These are phyloP conservation scores for Coemansia sp. DNA, from an alignment of 192 early-diverging fungal genomes.

Conservation along the genomic window DNA sequence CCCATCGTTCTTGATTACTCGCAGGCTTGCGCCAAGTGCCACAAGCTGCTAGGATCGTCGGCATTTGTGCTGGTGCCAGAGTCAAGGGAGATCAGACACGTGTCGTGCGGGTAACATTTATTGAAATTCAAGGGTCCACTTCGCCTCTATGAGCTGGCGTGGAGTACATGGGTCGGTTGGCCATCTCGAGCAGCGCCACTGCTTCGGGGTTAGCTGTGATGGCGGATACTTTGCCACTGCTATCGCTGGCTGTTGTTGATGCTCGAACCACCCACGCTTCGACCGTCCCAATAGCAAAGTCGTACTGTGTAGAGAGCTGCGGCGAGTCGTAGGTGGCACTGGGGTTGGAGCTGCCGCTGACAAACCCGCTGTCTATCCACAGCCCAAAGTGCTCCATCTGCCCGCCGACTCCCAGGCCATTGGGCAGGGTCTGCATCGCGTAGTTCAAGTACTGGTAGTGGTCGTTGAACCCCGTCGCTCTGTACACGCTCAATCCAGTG, in stretches of 20 bases:
- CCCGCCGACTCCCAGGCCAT: conserved; percentile 73
- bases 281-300: conserved; percentile 64
- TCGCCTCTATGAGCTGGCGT: background rate
- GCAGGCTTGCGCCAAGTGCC: conserved; percentile 45
- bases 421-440: conserved; percentile 69
- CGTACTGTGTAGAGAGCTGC: conserved; percentile 51
- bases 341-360: conserved; percentile 59
- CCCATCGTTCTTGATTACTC: conserved; percentile 31
- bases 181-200: conserved; percentile 71
- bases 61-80: conserved; percentile 34
- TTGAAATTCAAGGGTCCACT: background rate
- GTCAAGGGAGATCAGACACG: conserved; percentile 24
- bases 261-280: conserved; percentile 72
- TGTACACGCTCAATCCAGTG: conserved; percentile 21
- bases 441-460: conserved; percentile 76
- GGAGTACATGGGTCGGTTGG: conserved; percentile 68
- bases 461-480: conserved; percentile 56
- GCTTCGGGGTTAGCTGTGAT: conserved; percentile 64
- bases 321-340: conserved; percentile 67
- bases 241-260: conserved; percentile 40
- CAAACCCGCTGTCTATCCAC: conserved; percentile 66
- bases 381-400: conserved; percentile 71
- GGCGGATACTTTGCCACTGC: conserved; percentile 38
- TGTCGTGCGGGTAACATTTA: conserved; percentile 27
- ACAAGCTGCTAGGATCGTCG: conserved; percentile 48